Evolutionary conservation across 2,329 filamentous ascomycete species (phyloP).

Genomic region (Hymenotorrendiella dingleyae): DNA sequence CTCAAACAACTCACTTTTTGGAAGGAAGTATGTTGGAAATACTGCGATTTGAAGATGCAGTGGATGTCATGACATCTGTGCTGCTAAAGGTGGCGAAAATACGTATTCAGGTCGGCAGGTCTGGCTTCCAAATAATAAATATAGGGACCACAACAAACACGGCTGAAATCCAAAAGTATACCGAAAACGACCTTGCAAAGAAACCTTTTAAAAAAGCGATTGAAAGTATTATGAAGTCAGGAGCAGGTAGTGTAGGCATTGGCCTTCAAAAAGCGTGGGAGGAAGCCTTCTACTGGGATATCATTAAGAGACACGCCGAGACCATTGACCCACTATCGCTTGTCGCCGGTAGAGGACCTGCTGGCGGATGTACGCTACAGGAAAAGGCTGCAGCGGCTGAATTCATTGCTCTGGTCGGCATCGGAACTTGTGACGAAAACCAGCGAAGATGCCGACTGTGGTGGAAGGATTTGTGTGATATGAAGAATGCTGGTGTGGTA

Average conservation of each 20-base stretch:
- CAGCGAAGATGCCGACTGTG: conserved; percentile 9
- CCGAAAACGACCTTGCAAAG: conserved; percentile 1
- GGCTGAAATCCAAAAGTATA: conserved; percentile 1
- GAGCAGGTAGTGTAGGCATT: conserved; percentile 1
- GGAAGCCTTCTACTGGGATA: conserved; percentile 1
- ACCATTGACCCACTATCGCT: conserved; percentile 1
- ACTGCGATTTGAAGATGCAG: conserved; percentile 8
- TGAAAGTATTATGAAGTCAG: neutral
- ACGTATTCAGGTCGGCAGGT: conserved; percentile 7
- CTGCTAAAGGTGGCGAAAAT: conserved; percentile 10
- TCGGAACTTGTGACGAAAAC: conserved; percentile 4
- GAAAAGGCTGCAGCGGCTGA: conserved; percentile 7
- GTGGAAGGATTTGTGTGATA: conserved; percentile 9
- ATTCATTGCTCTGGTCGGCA: conserved; percentile 7
- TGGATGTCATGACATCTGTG: conserved; percentile 8
- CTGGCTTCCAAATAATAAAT: conserved; percentile 5
- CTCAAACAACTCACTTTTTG: conserved; percentile 9
- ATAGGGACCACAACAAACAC: neutral
- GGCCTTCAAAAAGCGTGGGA: neutral
- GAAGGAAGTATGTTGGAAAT: conserved; percentile 9
- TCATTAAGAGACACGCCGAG: conserved; percentile 1
- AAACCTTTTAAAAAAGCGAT: conserved; percentile 2
- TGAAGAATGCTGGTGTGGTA: conserved; percentile 8
- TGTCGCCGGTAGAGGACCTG: conserved; percentile 3
- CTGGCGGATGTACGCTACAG: conserved; percentile 5